Percentiles rank a stretch among this genome's conserved stretches.
These are phyloP conservation scores for Cicer pinnatifidum DNA, from an alignment of 306 rosid species.

Conservation along the genomic window DNA sequence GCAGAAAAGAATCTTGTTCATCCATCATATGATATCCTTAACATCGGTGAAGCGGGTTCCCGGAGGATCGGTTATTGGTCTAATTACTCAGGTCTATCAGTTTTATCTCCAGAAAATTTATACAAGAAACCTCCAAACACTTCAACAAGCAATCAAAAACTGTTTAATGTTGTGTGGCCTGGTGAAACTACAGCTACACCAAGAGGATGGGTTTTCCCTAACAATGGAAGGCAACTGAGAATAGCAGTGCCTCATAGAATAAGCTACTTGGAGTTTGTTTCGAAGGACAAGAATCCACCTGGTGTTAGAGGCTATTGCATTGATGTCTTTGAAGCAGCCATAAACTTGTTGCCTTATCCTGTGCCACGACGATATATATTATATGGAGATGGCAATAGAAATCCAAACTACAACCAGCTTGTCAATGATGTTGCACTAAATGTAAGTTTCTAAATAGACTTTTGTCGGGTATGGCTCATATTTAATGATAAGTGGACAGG, in stretches of 20 bases:
- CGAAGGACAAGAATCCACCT: constrained; percentile 70
- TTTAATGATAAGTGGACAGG: no score
- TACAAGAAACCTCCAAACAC: constrained; percentile 56
- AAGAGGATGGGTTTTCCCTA: constrained; percentile 92
- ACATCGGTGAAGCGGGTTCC: constrained; percentile 68
- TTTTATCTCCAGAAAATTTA: constrained; percentile 64
- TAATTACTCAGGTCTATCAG: constrained; percentile 78
- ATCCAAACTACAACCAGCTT: constrained; percentile 61
- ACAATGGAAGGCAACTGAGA: constrained; percentile 81
- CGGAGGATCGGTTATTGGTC: constrained; percentile 88
- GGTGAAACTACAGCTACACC: constrained; percentile 68
- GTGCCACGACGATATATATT: constrained; percentile 72
- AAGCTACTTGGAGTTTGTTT: constrained; percentile 64
- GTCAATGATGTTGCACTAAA: constrained; percentile 62
- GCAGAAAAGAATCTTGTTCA: constrained; percentile 61
- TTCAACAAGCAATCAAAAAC: constrained; percentile 58
- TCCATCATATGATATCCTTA: constrained; percentile 82
- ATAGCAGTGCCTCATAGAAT: constrained; percentile 85
- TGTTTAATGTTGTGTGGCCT: constrained; percentile 82
- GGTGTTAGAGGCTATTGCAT: constrained; percentile 86
- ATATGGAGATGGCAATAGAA: constrained; percentile 70
- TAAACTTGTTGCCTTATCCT: constrained; percentile 84
- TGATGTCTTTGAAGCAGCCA: constrained; percentile 92
- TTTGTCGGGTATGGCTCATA: background rate
- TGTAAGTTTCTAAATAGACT: constrained; percentile 62